A percentile compares a stretch with the other conserved stretches of the same genome.
Conservation (phyloP, 352 stramenopile species). For the Plasmopara viticola region DNA sequence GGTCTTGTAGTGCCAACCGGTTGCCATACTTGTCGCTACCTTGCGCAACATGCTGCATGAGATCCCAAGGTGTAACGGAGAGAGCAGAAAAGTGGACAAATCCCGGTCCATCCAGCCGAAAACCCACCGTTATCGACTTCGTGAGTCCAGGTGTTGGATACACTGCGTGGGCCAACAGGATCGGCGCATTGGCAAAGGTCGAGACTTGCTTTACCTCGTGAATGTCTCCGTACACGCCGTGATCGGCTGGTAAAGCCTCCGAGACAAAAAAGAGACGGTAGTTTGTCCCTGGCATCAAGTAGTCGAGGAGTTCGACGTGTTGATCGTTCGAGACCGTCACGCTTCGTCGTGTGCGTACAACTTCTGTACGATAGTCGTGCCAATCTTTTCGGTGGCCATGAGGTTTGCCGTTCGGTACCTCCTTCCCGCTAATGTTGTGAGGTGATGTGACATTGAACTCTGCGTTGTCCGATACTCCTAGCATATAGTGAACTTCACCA, state of each 20-base stretch:
- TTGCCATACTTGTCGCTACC: constrained; percentile 59
- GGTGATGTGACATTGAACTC: constrained; percentile 68
- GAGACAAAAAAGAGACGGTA: constrained; percentile 64
- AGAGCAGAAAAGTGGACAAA: constrained; percentile 60
- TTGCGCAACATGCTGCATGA: constrained; percentile 30
- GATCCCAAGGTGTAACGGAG: constrained; percentile 29
- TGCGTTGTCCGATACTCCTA: constrained; percentile 42
- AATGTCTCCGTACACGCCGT: constrained; percentile 55
- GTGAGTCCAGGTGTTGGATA: constrained; percentile 50
- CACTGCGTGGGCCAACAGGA: constrained; percentile 56
- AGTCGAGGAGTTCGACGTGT: constrained; percentile 57
- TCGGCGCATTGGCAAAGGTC: constrained; percentile 58
- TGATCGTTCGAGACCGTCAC: constrained; percentile 21
- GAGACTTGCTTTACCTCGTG: constrained; percentile 35
- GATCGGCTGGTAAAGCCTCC: constrained; percentile 37
- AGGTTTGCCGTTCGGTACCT: constrained; percentile 7
- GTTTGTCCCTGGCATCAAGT: constrained; percentile 44
- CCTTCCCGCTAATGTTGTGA: constrained; percentile 71
- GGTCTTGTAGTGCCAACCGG: constrained; percentile 48
- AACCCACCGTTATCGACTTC: constrained; percentile 48
- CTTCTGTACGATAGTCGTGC: constrained; percentile 57
- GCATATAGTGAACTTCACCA: constrained; percentile 72
- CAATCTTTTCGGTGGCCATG: constrained; percentile 19
- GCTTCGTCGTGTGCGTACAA: constrained; percentile 44
- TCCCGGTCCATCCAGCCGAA: constrained; percentile 49